These are phyloP conservation scores for Penicillium oxalicum DNA, from an alignment of 2,329 filamentous ascomycete genomes.

Conservation along the genomic window DNA sequence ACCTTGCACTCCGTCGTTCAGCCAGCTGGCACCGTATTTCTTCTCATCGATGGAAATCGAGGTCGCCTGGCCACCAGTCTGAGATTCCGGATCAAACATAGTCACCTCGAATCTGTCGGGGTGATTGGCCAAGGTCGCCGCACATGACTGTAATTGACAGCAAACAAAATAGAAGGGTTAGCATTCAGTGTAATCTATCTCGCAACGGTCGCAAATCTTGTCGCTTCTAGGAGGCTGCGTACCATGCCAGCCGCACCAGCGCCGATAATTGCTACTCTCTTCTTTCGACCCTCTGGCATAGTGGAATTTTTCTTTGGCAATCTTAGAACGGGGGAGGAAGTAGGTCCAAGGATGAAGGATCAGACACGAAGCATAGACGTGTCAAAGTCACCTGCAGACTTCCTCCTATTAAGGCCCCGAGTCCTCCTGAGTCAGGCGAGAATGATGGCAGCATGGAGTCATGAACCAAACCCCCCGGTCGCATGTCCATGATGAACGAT, in stretches of 20 bases:
- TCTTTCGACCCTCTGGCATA: slow-evolving; percentile 22
- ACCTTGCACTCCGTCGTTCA: slow-evolving; percentile 59
- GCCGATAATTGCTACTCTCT: slow-evolving; percentile 55
- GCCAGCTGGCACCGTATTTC: slow-evolving; percentile 53
- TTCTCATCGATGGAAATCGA: slow-evolving; percentile 52
- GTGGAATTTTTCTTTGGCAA: neutral
- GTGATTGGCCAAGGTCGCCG: slow-evolving; percentile 60
- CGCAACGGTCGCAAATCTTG: neutral
- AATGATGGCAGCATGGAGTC: no score
- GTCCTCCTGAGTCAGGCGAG: no score
- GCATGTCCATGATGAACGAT: no score
- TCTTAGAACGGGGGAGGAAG: no score
- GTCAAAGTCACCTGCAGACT: no score
- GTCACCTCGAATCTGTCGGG: slow-evolving; percentile 61
- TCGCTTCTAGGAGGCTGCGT: slow-evolving; percentile 1
- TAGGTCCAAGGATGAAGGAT: no score
- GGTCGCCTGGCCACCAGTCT: slow-evolving; percentile 57
- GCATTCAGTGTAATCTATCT: neutral
- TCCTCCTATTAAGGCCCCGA: no score
- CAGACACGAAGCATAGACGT: no score
- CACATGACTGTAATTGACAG: slow-evolving; percentile 49
- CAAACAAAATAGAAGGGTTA: neutral
- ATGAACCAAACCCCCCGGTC: no score
- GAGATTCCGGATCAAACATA: slow-evolving; percentile 53
- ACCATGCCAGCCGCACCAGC: slow-evolving; percentile 60